Base-by-base conservation (phyloP, 1,284 basidiomycete species). In the Fomitopsis betulina region DNA sequence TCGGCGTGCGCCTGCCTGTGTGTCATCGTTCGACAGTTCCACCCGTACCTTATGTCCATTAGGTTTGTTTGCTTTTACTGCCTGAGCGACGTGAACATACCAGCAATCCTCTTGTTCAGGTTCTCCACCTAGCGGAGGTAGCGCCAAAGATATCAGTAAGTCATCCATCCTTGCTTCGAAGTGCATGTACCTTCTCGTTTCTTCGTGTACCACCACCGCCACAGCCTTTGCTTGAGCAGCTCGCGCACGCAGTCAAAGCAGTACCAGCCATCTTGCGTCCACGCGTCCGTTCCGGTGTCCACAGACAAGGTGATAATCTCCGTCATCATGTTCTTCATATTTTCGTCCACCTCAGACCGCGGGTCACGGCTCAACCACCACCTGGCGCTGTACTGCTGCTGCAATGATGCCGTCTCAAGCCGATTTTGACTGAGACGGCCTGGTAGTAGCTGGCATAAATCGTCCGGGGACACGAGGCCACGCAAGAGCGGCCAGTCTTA, bases 11-110 rank as follows among this genome's bases (percentile, higher is more conserved):
- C 13, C 4, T 13, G 5, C 25, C 52, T 65, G 54, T 69, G 68
- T 3, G 60, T 58, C 63, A 70, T 68, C 19, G 71, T 72, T n/a
- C 71, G 65, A 50, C 71, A 72, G 40, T 70, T 67, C 40, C 67
- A 72, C 12, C 71, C 71, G 50, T 72, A 67, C 66, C 67, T 67
- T n/a, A 23, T 17, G 6, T 12, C 9, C 32, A 35, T 30, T 33
- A 25, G 25, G 2, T 12, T 12, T 17, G 10, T 21, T 19, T 13
- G 39, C 21, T 13, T n/a, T n/a, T 17, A 35, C 15, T 1, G 12
- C 5, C n/a, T 12, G n/a, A 27, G 35, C 21, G 19, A 17, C 12
- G n/a, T 17, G 15, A 35, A 54, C 63, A n/a, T 50, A 72, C 71
- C 71, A 71, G 58, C 70, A 72, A 54, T 69, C 65, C 3, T 65